Evolutionary conservation across 2,329 filamentous ascomycete genomes (phyloP), one percentile per base, ranked within the genome.

Genomic region (Onygenales sp.): DNA sequence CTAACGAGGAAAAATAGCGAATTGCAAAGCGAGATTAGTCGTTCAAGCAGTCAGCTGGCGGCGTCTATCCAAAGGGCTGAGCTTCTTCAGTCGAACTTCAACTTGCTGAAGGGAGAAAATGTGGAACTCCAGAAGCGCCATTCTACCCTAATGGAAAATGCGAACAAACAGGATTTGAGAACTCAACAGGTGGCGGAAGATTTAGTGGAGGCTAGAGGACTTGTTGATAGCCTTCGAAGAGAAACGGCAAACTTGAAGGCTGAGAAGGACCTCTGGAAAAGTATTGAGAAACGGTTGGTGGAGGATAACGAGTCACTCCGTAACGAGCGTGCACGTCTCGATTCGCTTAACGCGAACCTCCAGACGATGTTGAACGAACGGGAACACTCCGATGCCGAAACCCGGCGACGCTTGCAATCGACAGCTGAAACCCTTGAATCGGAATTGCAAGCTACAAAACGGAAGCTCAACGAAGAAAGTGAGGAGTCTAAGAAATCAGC

Each of bases 131-230:
- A 95, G 66, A 93, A 90, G 72, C 83, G 92, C 43, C 86, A 82
- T 54, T 83, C 90, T 59, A 73, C 78, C 13, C 73, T 95, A 35
- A 87, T 89, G 1, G 90, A 97, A 65, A 85, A 84, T 51, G 85
- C 90, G 6, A 90, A 89, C 5, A 93, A 89, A 69, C 89, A 95
- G 65, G 94, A 98, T 62, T 78, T 95, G 45, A 85, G 84, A 43
- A 93, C 87, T 2, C 90, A 96, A 63, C 90, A 96, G 69, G 87
- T 92, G 32, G 90, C 89, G 0, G 92, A 97, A 69, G 92, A 98
- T 61, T 79, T 97, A 5, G 84, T 97, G 8, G 93, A 96, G 67
- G 84, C 87, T 5, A 86, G 85, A 66, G 86, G 86, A 35, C 73
- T 92, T 51, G 77, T 87, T 3, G 92, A 98, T 64, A 91, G 89